Evolutionary conservation across 2,329 filamentous ascomycete species (phyloP).

Genomic region (Ceratocystis papillata): DNA sequence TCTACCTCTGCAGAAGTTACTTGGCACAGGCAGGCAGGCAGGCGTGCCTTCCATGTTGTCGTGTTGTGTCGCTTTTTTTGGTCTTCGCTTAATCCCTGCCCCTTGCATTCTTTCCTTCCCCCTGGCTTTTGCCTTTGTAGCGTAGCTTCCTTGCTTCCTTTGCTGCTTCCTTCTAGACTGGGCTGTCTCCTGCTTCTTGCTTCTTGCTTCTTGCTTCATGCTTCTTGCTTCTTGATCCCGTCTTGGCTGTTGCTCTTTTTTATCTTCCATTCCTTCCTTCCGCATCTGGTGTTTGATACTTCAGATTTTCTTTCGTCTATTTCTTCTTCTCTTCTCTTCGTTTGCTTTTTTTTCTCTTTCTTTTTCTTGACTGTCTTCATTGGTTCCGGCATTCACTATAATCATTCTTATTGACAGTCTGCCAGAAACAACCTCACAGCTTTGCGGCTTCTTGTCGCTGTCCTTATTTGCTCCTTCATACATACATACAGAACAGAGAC

Average conservation of each 20-base stretch:
- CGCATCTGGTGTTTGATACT: conserved; percentile 9
- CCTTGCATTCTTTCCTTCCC: conserved; percentile 2
- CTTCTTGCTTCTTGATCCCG: conserved; percentile 1
- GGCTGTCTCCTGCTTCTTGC: neutral
- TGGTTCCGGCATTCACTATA: too few relatives aligned
- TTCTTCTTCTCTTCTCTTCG: neutral
- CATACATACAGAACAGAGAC: neutral
- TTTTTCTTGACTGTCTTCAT: neutral
- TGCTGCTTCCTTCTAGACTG: too few relatives aligned
- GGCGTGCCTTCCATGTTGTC: neutral
- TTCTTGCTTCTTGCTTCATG: neutral
- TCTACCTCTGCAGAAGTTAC: too few relatives aligned
- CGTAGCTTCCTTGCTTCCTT: neutral
- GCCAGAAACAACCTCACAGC: neutral
- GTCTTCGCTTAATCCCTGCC: conserved; percentile 11
- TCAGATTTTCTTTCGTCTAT: neutral
- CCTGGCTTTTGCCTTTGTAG: conserved; percentile 14
- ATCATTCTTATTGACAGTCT: neutral
- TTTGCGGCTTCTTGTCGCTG: neutral
- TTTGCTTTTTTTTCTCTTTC: neutral
- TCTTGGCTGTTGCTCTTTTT: conserved; percentile 6
- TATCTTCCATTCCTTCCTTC: conserved; percentile 16
- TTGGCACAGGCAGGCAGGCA: neutral
- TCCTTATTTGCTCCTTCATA: neutral
- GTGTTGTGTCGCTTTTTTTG: conserved; percentile 6